Percentiles rank a stretch among this genome's conserved stretches.
These are phyloP conservation scores for Aspergillus olivimuriae DNA, from an alignment of 495 filamentous ascomycete genomes.

Conservation along the genomic window DNA sequence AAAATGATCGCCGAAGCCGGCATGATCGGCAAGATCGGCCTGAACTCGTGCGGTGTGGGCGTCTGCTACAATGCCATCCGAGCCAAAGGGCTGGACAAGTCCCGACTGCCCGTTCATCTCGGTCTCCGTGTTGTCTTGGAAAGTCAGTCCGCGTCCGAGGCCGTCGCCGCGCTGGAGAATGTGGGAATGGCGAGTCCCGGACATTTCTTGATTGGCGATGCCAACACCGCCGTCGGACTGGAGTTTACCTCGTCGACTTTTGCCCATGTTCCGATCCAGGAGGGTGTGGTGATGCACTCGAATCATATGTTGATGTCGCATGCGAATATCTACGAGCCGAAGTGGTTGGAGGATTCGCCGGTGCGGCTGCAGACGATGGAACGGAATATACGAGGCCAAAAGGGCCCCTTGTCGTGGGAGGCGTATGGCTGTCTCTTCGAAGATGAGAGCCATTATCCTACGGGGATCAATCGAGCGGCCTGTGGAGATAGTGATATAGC, in stretches of 20 bases:
- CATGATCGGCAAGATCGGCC: slow-evolving; percentile 55
- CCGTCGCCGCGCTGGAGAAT: slow-evolving; percentile 37
- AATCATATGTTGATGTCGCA: background rate
- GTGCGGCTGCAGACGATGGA: background rate
- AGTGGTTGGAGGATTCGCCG: slow-evolving; percentile 2
- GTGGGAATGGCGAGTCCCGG: slow-evolving; percentile 46
- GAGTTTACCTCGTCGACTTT: slow-evolving; percentile 9
- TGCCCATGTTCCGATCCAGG: background rate
- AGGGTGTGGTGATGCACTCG: background rate
- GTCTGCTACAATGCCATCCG: slow-evolving; percentile 50
- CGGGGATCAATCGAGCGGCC: background rate
- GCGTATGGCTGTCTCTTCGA: background rate
- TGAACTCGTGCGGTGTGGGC: slow-evolving; percentile 48
- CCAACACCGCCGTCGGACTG: slow-evolving; percentile 37
- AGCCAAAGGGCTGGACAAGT: slow-evolving; percentile 6
- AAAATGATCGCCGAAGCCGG: slow-evolving; percentile 37
- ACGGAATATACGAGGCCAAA: background rate
- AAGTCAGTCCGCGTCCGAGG: slow-evolving; percentile 29
- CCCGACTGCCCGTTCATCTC: slow-evolving; percentile 48
- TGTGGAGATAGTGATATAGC: background rate
- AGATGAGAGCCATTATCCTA: background rate
- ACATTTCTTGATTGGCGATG: slow-evolving; percentile 49
- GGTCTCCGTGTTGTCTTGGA: slow-evolving; percentile 43
- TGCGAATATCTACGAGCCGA: background rate
- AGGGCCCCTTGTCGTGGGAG: background rate